phyloP scores from a whole-genome alignment of 2,329 filamentous ascomycete species.

The Apiospora saccharicola region DNA sequence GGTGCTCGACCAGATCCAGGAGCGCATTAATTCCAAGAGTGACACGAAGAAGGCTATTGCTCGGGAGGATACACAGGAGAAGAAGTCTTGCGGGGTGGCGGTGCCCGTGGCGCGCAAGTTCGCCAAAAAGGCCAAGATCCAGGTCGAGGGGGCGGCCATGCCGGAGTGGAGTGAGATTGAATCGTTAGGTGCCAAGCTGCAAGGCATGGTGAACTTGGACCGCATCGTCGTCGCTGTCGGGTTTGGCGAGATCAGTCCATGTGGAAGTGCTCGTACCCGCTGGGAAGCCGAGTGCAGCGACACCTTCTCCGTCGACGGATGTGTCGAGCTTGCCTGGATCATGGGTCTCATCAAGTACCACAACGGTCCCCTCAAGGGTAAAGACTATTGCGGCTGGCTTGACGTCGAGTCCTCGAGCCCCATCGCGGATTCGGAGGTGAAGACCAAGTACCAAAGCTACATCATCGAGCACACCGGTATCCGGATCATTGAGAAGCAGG shows the following conservation, averaged over 20 bases:
- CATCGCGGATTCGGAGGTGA: slow-evolving; percentile 42
- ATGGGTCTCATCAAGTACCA: slow-evolving; percentile 77
- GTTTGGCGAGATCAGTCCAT: slow-evolving; percentile 55
- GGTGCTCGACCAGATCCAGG: slow-evolving; percentile 33
- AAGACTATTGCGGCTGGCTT: slow-evolving; percentile 69
- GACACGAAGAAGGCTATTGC: slow-evolving; percentile 36
- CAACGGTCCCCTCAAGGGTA: slow-evolving; percentile 70
- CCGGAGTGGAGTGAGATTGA: slow-evolving; percentile 37
- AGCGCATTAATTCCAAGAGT: slow-evolving; percentile 32
- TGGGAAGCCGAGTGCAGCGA: slow-evolving; percentile 78
- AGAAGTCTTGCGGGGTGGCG: slow-evolving; percentile 71
- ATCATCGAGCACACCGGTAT: slow-evolving; percentile 45
- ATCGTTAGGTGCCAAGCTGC: slow-evolving; percentile 34
- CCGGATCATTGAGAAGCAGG: slow-evolving; percentile 40
- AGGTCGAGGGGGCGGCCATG: slow-evolving; percentile 37
- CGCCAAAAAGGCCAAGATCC: slow-evolving; percentile 27
- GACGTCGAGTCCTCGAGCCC: slow-evolving; percentile 38
- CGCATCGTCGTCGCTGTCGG: slow-evolving; percentile 48
- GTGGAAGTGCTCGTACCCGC: slow-evolving; percentile 74
- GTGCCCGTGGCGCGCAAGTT: slow-evolving; percentile 48
- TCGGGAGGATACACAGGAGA: slow-evolving; percentile 35
- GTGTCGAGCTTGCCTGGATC: slow-evolving; percentile 77
- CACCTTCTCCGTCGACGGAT: slow-evolving; percentile 73
- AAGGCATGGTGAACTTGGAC: slow-evolving; percentile 49
- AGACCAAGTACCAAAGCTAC: slow-evolving; percentile 40